phyloP scores from a whole-genome alignment of 208 protist genomes.

The Porcisia hertigi region DNA sequence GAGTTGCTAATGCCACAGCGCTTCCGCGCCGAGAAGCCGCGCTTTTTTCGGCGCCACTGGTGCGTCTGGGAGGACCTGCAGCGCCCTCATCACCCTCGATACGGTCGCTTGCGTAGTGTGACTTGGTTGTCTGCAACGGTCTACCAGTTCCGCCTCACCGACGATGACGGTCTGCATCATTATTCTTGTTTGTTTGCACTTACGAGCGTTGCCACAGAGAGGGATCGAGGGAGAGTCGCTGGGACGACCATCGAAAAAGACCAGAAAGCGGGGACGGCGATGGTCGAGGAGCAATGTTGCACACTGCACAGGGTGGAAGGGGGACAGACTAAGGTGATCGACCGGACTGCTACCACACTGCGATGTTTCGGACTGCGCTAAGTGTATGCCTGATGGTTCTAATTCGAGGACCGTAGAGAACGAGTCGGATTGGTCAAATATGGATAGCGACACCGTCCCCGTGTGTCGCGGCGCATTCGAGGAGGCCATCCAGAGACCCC shows the following conservation, averaged over 20 bases:
- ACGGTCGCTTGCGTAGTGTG: conserved; percentile 15
- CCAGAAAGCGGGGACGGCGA: neutral
- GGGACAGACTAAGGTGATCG: neutral
- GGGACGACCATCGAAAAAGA: neutral
- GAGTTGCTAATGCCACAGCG: conserved; percentile 13
- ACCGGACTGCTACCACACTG: neutral
- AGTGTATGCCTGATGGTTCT: neutral
- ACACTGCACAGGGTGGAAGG: neutral
- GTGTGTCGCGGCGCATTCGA: neutral
- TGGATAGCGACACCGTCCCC: neutral
- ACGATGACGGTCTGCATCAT: conserved; percentile 11
- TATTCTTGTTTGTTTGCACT: conserved; percentile 1
- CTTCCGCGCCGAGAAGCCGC: neutral
- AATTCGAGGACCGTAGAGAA: neutral
- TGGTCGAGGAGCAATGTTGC: neutral
- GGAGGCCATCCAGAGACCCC: too few species aligned
- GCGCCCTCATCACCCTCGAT: conserved; percentile 21
- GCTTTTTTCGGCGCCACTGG: neutral
- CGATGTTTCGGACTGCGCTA: neutral
- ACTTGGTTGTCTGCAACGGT: conserved; percentile 17
- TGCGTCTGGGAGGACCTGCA: conserved; percentile 15
- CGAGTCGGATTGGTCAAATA: neutral
- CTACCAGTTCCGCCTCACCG: conserved; percentile 15
- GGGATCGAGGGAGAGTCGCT: neutral
- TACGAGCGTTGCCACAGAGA: neutral